phyloP scores from a whole-genome alignment of 768 basidiomycete species.

The Pleurotus tuber-regium region DNA sequence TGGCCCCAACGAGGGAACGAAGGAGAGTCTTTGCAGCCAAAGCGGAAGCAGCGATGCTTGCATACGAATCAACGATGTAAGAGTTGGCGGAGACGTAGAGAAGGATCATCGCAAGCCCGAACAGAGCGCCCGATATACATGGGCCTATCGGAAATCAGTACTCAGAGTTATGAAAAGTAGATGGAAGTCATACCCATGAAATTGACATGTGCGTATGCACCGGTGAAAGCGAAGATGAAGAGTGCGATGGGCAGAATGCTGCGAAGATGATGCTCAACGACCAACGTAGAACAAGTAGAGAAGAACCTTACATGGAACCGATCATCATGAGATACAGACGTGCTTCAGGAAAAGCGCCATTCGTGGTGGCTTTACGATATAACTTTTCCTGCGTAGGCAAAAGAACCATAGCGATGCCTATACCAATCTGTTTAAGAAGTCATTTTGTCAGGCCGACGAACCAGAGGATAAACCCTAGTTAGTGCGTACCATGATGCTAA shows the following conservation, averaged over 20 bases:
- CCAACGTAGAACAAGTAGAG: neutral
- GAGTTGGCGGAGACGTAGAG: constrained; percentile 43
- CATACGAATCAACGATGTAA: constrained; percentile 44
- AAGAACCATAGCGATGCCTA: constrained; percentile 26
- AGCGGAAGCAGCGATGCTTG: constrained; percentile 40
- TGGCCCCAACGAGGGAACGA: constrained; percentile 33
- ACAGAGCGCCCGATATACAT: constrained; percentile 33
- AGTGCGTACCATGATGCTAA: constrained; percentile 38
- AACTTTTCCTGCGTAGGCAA: constrained; percentile 33
- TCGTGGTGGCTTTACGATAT: constrained; percentile 27
- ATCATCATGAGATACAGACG: constrained; percentile 40
- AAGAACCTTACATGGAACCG: constrained; percentile 31
- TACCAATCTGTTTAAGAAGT: constrained; percentile 28
- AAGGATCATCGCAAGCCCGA: constrained; percentile 41
- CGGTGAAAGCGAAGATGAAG: constrained; percentile 44
- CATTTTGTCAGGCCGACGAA: neutral
- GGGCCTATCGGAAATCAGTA: constrained; percentile 19
- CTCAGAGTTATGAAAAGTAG: neutral
- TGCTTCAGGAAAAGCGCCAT: constrained; percentile 41
- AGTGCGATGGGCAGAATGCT: constrained; percentile 38
- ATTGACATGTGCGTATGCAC: constrained; percentile 36
- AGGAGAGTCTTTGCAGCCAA: constrained; percentile 43
- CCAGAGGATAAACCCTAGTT: constrained; percentile 3
- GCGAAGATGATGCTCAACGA: neutral
- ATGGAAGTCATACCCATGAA: constrained; percentile 29